Percentiles rank a stretch among this genome's conserved stretches.
Conservation (phyloP, 2,329 filamentous ascomycete species). For the Cercospora sp. region DNA sequence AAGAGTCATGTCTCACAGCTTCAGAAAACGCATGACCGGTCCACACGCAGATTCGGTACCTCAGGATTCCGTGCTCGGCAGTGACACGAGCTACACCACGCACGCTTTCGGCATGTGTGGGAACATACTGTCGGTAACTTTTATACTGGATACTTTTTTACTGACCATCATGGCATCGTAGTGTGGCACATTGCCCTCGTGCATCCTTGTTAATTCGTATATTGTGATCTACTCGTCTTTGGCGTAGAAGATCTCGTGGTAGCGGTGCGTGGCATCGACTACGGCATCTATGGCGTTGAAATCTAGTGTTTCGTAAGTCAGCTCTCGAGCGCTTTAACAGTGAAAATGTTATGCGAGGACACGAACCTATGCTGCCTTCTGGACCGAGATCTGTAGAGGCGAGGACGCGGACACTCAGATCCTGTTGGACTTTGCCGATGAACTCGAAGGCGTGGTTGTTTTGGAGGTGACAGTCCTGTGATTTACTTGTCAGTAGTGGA, state of each 20-base stretch:
- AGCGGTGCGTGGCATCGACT: slow-evolving; percentile 80
- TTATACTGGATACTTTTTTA: neutral
- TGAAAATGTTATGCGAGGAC: neutral
- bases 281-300: slow-evolving; percentile 73
- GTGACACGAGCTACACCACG: neutral
- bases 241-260: slow-evolving; percentile 78
- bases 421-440: slow-evolving; percentile 75
- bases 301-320: slow-evolving; percentile 54
- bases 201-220: neutral
- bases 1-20: neutral
- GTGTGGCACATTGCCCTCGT: neutral
- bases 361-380: slow-evolving; percentile 59
- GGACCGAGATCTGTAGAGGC: slow-evolving; percentile 67
- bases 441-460: slow-evolving; percentile 71
- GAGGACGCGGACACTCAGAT: slow-evolving; percentile 70
- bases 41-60: neutral
- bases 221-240: slow-evolving; percentile 31
- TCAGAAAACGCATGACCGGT: neutral
- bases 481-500: neutral
- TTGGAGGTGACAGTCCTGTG: slow-evolving; percentile 68
- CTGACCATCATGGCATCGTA: neutral
- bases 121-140: neutral
- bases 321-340: neutral
- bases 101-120: neutral
- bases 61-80: neutral